These are phyloP conservation scores for Erythrophleum ivorense DNA, from an alignment of 331 rosid genomes.

Conservation along the genomic window DNA sequence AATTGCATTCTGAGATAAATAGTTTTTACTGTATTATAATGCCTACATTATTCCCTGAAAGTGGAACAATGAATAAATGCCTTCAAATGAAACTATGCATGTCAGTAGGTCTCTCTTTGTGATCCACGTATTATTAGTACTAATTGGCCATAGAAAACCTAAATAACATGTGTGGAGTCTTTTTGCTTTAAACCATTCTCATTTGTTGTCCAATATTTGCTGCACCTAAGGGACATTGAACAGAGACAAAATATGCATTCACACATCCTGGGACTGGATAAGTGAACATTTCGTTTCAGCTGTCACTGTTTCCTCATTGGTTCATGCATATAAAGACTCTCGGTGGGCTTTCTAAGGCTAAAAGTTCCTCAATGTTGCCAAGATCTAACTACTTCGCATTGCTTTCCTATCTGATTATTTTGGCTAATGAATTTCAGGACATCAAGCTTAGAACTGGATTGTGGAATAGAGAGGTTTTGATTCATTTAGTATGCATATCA, in stretches of 20 bases:
- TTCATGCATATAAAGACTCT: slow-evolving; percentile 14
- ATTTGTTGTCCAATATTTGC: slow-evolving; percentile 26
- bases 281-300: slow-evolving; percentile 19
- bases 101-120: not conserved
- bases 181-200: slow-evolving; percentile 31
- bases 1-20: slow-evolving; percentile 33
- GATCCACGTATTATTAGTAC: not conserved
- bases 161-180: not conserved
- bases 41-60: slow-evolving; percentile 31
- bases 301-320: not conserved
- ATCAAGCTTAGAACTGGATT: slow-evolving; percentile 16
- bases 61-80: not conserved
- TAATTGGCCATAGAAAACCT: not conserved
- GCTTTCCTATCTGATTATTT: slow-evolving; percentile 31
- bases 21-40: slow-evolving; percentile 15
- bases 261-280: slow-evolving; percentile 14
- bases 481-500: not conserved
- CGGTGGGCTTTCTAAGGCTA: not conserved
- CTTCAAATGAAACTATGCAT: not conserved
- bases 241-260: not conserved
- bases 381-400: slow-evolving; percentile 13
- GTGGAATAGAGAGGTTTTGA: slow-evolving; percentile 15
- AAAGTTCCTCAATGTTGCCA: slow-evolving; percentile 15
- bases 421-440: slow-evolving; percentile 3
- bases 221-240: slow-evolving; percentile 24